Percentiles rank a stretch among this genome's conserved stretches.
Evolutionary conservation across 352 stramenopile genomes (phyloP).

Genomic region (Globisporangium cylindrosporum): DNA sequence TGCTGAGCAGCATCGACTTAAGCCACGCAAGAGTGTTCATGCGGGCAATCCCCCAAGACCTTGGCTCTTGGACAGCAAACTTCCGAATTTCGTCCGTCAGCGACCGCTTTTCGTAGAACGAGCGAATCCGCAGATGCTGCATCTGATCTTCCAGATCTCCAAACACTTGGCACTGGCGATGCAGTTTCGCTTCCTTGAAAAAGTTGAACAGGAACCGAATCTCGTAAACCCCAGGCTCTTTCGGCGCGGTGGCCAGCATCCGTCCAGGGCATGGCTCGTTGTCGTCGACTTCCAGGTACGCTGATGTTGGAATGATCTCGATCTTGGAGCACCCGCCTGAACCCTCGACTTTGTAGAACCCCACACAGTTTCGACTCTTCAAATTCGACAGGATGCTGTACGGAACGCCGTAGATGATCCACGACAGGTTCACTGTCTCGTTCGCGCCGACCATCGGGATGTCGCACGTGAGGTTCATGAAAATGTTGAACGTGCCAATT

Average conservation of each 20-base stretch:
- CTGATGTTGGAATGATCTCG: constrained; percentile 51
- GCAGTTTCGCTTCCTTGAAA: constrained; percentile 51
- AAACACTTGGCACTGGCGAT: constrained; percentile 60
- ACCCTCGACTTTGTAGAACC: constrained; percentile 49
- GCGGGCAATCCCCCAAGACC: constrained; percentile 32
- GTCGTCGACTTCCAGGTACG: constrained; percentile 39
- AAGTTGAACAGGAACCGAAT: constrained; percentile 68
- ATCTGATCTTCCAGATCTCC: constrained; percentile 59
- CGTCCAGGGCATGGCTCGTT: constrained; percentile 37
- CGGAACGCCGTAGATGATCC: constrained; percentile 50
- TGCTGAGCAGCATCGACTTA: constrained; percentile 48
- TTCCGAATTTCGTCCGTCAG: constrained; percentile 44
- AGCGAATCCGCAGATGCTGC: constrained; percentile 51
- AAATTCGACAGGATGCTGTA: constrained; percentile 48
- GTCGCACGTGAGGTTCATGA: constrained; percentile 62
- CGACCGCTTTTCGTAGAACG: constrained; percentile 49
- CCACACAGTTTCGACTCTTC: constrained; percentile 52
- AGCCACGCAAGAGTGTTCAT: constrained; percentile 54
- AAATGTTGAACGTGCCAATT: constrained; percentile 63
- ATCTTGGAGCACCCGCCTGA: constrained; percentile 33
- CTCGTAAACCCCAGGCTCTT: constrained; percentile 55
- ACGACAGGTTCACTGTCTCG: constrained; percentile 46
- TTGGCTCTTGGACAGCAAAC: constrained; percentile 32
- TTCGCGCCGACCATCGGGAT: constrained; percentile 38
- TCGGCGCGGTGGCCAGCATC: constrained; percentile 42